Base-by-base conservation (phyloP, 768 basidiomycete species). In the Pluteus cervinus region DNA sequence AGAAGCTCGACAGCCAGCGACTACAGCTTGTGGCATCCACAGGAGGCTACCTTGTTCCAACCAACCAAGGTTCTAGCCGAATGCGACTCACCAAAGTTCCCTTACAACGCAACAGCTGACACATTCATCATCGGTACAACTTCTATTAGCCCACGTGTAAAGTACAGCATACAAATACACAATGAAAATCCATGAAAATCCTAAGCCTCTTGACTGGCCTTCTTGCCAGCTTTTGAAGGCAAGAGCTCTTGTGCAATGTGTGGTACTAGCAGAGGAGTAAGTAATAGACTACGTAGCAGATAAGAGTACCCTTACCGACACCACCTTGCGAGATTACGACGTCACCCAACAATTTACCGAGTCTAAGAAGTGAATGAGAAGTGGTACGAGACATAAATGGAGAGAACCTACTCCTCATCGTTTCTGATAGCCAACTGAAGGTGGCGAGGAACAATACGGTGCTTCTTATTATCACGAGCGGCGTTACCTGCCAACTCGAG, bases 311-410 rank as follows among this genome's bases (percentile, higher is more conserved):
- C 62, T 3, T 54, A 65, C 62, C 79, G 38, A 87, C 85, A 72
- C 88, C 89, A 62, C 89, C 89, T 59, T 91, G 87, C 16, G 85
- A 88, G 68, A 92, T 91, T 56, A 86, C 81, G 48, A 91, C 89
- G 39, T 79, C 70, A 14, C 86, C 87, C 40, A 92, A 76, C 46
- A 91, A 81, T 50, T 78, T 84, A 67, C 84, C 82, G 49, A 87
- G 61, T 60, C 79, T 79, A 33, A 21, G 31, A 36, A 31, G 2
- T 14, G 10, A 20, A 18, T 10, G 1, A 18, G 21, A 37, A 14
- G 24, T 4, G 36, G 16, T 31, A 3, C 9, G 14, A 25, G 30
- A 24, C 12, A 29, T 18, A 23, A 32, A 34, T 18, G 4, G 41
- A 18, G 24, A 21, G 9, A 35, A 28, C 69, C 24, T 46, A 75